These are phyloP conservation scores for Postia placenta DNA, from an alignment of 768 basidiomycete species.

Conservation along the genomic window DNA sequence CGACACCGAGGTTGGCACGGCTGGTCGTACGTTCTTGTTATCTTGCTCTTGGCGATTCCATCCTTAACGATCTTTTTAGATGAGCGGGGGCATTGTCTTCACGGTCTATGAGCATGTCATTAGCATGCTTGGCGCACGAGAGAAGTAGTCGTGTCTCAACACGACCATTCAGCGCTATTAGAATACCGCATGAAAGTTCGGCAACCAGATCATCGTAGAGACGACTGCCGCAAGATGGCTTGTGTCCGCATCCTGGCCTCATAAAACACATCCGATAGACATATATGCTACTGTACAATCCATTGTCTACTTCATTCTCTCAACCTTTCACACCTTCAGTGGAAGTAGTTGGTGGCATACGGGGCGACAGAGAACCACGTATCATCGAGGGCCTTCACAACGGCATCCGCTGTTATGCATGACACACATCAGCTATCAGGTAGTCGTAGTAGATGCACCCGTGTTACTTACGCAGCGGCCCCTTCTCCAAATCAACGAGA, in stretches of 20 bases:
- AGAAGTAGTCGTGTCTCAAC: neutral
- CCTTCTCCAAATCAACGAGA: slow-evolving; percentile 47
- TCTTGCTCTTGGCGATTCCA: neutral
- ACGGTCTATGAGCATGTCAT: slow-evolving; percentile 87
- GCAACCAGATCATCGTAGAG: too few relatives aligned
- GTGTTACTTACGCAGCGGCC: slow-evolving; percentile 24
- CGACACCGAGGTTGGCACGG: slow-evolving; percentile 82
- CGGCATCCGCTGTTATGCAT: slow-evolving; percentile 38
- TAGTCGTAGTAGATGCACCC: neutral
- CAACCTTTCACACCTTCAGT: neutral
- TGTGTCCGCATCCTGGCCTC: too few relatives aligned
- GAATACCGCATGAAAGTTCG: too few relatives aligned
- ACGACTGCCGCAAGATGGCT: too few relatives aligned
- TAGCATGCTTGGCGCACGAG: slow-evolving; percentile 32
- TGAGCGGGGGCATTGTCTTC: slow-evolving; percentile 91
- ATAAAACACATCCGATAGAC: too few relatives aligned
- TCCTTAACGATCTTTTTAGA: slow-evolving; percentile 31
- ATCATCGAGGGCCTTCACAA: slow-evolving; percentile 42
- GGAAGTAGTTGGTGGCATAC: slow-evolving; percentile 24
- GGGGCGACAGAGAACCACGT: slow-evolving; percentile 42
- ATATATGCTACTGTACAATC: neutral
- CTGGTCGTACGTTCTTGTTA: slow-evolving; percentile 57
- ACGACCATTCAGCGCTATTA: neutral
- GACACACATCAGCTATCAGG: neutral
- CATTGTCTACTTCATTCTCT: neutral